A percentile compares a stretch with the other conserved stretches of the same genome.
These are phyloP conservation scores for Cladosporium sp. DNA, from an alignment of 2,329 filamentous ascomycete genomes.

Conservation along the genomic window DNA sequence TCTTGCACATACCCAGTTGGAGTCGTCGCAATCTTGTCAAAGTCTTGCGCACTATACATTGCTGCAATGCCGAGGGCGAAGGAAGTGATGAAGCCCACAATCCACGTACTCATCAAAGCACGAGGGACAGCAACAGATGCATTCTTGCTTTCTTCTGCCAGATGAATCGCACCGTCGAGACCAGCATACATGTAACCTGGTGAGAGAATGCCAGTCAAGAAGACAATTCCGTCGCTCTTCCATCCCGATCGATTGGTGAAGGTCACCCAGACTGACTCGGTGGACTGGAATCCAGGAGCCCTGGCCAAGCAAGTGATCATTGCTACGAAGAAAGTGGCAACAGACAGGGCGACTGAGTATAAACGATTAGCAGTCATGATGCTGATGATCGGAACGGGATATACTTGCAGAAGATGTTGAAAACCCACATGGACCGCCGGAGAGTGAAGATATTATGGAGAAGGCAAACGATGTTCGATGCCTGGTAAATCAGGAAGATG, in stretches of 20 bases:
- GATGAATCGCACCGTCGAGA: constrained; percentile 19
- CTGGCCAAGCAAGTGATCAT: constrained; percentile 45
- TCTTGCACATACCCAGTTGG: neutral
- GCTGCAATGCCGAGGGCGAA: constrained; percentile 43
- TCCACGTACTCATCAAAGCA: neutral
- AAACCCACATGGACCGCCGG: constrained; percentile 49
- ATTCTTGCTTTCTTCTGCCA: constrained; percentile 22
- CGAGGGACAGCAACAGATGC: neutral
- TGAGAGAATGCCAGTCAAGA: constrained; percentile 22
- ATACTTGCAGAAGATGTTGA: constrained; percentile 46
- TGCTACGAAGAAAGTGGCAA: constrained; percentile 21
- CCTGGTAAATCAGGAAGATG: constrained; percentile 15
- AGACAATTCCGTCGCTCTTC: constrained; percentile 29
- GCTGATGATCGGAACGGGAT: neutral
- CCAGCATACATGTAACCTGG: constrained; percentile 23
- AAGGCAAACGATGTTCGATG: constrained; percentile 41
- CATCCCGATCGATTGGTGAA: constrained; percentile 49
- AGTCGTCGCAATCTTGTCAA: constrained; percentile 26
- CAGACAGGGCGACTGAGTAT: constrained; percentile 44
- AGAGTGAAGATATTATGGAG: constrained; percentile 57
- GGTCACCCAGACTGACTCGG: constrained; percentile 50
- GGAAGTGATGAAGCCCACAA: constrained; percentile 26
- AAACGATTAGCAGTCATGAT: constrained; percentile 38
- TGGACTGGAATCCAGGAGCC: constrained; percentile 26
- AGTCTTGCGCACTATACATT: constrained; percentile 43